These are phyloP conservation scores for Collybia sordida DNA, from an alignment of 768 basidiomycete species.

Conservation along the genomic window DNA sequence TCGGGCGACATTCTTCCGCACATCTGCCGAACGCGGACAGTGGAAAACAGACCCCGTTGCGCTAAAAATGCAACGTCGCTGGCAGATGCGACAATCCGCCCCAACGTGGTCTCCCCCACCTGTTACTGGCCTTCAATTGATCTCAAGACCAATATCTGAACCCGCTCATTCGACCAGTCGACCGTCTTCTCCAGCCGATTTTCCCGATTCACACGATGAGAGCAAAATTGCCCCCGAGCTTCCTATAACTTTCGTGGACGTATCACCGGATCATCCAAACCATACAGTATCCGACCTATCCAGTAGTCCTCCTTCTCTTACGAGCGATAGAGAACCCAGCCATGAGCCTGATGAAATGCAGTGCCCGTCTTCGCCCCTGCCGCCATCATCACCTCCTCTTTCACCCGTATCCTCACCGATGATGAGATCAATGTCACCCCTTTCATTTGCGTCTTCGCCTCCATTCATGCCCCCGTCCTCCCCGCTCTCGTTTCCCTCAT, in stretches of 20 bases:
- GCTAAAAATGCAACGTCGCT: slow-evolving; percentile 19
- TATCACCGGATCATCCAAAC: slow-evolving; percentile 8
- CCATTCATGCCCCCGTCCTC: slow-evolving; percentile 15
- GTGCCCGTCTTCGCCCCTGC: slow-evolving; percentile 16
- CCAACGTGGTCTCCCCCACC: slow-evolving; percentile 31
- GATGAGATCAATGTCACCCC: slow-evolving; percentile 9
- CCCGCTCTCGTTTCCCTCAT: slow-evolving; percentile 9
- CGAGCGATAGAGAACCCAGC: slow-evolving; percentile 31
- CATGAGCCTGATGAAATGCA: slow-evolving; percentile 23
- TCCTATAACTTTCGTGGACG: slow-evolving; percentile 10
- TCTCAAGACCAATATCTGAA: slow-evolving; percentile 36
- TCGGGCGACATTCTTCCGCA: slow-evolving; percentile 52
- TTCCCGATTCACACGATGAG: slow-evolving; percentile 8
- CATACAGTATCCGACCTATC: slow-evolving; percentile 4
- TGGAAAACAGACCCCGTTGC: slow-evolving; percentile 55
- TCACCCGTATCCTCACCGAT: slow-evolving; percentile 8
- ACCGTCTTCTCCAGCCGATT: neutral
- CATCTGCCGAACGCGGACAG: slow-evolving; percentile 58
- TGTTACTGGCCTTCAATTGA: slow-evolving; percentile 21
- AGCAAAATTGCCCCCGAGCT: slow-evolving; percentile 11
- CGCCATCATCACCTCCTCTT: slow-evolving; percentile 19
- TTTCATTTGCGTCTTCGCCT: slow-evolving; percentile 17
- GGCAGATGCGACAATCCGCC: slow-evolving; percentile 30
- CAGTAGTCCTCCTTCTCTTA: slow-evolving; percentile 24
- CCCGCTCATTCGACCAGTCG: slow-evolving; percentile 15